Evolutionary conservation across 2,329 filamentous ascomycete species (phyloP).

Genomic region (Fusarium sp.): DNA sequence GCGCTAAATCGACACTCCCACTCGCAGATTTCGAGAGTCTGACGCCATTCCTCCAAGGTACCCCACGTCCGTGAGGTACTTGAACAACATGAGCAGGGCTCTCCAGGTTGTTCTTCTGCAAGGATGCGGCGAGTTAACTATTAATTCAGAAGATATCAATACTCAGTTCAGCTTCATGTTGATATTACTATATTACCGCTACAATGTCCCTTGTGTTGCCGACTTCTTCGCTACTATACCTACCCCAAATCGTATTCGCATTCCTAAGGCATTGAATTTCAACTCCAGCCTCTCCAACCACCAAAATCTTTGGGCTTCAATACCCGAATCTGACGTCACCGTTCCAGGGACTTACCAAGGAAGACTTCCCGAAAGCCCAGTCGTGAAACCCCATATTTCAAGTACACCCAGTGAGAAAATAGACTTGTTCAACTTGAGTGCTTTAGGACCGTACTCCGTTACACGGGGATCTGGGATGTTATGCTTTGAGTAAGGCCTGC

Average conservation of each 20-base stretch:
- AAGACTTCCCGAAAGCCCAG: background rate
- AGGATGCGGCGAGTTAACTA: background rate
- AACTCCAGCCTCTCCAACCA: background rate
- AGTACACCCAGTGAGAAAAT: background rate
- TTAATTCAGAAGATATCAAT: background rate
- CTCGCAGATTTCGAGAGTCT: constrained; percentile 8
- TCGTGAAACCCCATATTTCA: constrained; percentile 16
- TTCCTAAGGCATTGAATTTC: background rate
- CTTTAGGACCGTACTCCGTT: background rate
- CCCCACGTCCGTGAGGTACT: constrained; percentile 21
- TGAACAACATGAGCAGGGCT: constrained; percentile 5
- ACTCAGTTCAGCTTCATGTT: background rate
- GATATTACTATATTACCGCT: background rate
- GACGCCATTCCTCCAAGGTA: constrained; percentile 29
- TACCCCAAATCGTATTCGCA: constrained; percentile 1
- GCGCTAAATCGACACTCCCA: constrained; percentile 18
- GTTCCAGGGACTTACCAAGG: constrained; percentile 7
- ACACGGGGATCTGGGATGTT: background rate
- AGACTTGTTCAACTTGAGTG: background rate
- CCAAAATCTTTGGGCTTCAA: constrained; percentile 1
- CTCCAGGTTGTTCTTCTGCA: constrained; percentile 2
- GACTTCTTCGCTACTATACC: background rate
- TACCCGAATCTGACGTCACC: constrained; percentile 31
- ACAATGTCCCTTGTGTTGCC: background rate
- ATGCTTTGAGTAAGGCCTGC: background rate